Conservation (phyloP, 257 asterid genomes). For the Rauvolfia tetraphylla region DNA sequence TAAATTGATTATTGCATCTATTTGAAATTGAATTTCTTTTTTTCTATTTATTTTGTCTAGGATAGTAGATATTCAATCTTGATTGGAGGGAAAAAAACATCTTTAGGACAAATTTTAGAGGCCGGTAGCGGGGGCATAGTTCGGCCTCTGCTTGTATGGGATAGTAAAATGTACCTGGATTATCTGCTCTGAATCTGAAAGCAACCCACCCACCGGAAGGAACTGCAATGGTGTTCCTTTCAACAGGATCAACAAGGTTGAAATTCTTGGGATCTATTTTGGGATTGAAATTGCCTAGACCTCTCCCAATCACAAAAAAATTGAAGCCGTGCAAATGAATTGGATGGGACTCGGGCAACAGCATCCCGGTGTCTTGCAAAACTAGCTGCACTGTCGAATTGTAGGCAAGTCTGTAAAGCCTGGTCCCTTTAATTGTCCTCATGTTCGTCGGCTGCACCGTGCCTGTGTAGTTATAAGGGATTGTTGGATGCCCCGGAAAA, state of each 20-base stretch:
- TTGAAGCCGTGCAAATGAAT: slow-evolving; percentile 58
- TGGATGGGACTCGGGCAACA: slow-evolving; percentile 52
- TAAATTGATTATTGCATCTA: too few species aligned
- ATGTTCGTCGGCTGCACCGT: slow-evolving; percentile 35
- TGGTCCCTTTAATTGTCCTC: slow-evolving; percentile 47
- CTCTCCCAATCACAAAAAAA: slow-evolving; percentile 50
- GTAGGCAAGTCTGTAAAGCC: slow-evolving; percentile 42
- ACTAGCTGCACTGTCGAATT: slow-evolving; percentile 51
- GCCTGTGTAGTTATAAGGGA: slow-evolving; percentile 43
- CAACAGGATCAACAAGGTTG: slow-evolving; percentile 60
- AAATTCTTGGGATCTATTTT: slow-evolving; percentile 33
- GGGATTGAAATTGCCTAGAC: slow-evolving; percentile 43
- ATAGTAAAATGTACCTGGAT: slow-evolving; percentile 43
- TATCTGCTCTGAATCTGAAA: slow-evolving; percentile 50
- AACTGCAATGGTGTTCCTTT: slow-evolving; percentile 55
- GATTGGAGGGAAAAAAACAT: too few species aligned
- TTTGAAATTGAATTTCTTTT: too few species aligned
- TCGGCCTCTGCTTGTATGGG: neutral
- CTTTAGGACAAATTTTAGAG: too few species aligned
- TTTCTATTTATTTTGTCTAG: too few species aligned
- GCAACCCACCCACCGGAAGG: slow-evolving; percentile 67
- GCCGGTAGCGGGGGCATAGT: too few species aligned
- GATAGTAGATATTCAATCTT: too few species aligned
- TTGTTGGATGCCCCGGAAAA: slow-evolving; percentile 46
- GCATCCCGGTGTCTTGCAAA: slow-evolving; percentile 54